phyloP scores from a whole-genome alignment of 768 basidiomycete genomes.

The Phlebiopsis flavidoalba region DNA sequence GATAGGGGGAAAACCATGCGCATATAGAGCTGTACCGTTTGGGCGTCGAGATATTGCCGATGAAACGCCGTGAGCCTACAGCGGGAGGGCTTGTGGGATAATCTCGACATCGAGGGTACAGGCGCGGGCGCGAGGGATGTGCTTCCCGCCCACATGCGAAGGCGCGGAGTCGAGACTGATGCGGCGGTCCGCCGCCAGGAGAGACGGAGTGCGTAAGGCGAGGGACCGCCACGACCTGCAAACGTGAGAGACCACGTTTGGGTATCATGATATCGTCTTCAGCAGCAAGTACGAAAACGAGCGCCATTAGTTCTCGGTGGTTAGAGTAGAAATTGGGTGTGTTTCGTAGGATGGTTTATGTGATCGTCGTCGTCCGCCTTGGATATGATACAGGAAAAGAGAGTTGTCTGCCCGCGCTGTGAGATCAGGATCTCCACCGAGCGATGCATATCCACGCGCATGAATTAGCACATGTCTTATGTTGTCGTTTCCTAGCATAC shows the following conservation, averaged over 20 bases:
- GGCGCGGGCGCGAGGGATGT: conserved; percentile 52
- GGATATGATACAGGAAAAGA: conserved; percentile 2
- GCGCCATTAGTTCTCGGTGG: conserved; percentile 60
- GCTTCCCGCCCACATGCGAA: conserved; percentile 60
- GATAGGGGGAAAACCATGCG: conserved; percentile 43
- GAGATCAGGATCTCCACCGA: background rate
- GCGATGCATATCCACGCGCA: background rate
- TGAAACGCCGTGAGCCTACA: conserved; percentile 12
- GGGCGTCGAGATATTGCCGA: conserved; percentile 34
- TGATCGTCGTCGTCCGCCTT: conserved; percentile 1
- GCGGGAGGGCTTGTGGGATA: background rate
- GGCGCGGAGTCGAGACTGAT: conserved; percentile 44
- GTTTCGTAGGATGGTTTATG: conserved; percentile 20
- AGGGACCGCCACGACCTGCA: conserved; percentile 61
- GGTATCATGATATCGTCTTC: conserved; percentile 54
- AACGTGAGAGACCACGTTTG: conserved; percentile 60
- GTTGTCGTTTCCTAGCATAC: conserved; percentile 15
- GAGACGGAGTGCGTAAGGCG: conserved; percentile 50
- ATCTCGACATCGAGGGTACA: conserved; percentile 55
- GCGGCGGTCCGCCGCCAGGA: conserved; percentile 70
- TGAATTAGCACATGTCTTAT: conserved; percentile 5
- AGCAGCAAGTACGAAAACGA: conserved; percentile 58
- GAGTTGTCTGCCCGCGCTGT: conserved; percentile 10
- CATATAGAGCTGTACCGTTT: conserved; percentile 57
- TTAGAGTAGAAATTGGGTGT: conserved; percentile 52